Base-by-base conservation (phyloP, 1,284 basidiomycete genomes). In the Malassezia dermatis region DNA sequence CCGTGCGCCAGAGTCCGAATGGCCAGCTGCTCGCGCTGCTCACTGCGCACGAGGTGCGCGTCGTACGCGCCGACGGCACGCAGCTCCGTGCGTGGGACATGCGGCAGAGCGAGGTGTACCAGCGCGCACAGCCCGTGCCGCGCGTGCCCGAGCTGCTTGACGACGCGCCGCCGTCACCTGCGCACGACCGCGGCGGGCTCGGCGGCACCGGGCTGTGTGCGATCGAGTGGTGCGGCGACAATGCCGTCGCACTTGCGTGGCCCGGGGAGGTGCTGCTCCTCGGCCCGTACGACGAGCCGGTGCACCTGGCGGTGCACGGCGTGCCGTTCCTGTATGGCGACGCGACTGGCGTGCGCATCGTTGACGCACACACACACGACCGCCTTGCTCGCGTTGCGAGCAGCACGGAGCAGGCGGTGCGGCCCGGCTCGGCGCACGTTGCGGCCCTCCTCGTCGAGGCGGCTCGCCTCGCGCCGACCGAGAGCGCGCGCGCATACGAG, bases 171-270 rank as follows among this genome's bases (percentile, higher is more conserved):
- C 45, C 39, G 1, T 23, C 35, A 7, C 12, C 23, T 2, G 13
- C 26, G 26, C 28, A 10, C 15, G 45, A 48, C 40, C 61, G 60
- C 30, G 66, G 62, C 15, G 65, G 63, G 2, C 55, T 70, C 8
- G 65, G 62, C 11, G 58, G 58, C 24, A 66, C 67, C 11, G 71
- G 68, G 2, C 48, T 71, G 1, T 51, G 56, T 12, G 56, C 58
- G 23, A 56, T 91, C 0, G 86, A 86, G 68, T 98, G 94, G 94
- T 96, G 91, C 69, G 91, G 91, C 5, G 90, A 90, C 71, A 90
- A 98, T 75, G 89, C 89, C 0, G 86, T 98, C 24, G 80, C 89
- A 2, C 80, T 96, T 15, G 85, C 84, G 2, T 96, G 88, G 86
- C 81, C 82, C 34, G 79, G 81, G n/a, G 78, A 84, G 42, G 85